Evolutionary conservation across 2,329 filamentous ascomycete genomes (phyloP).

Genomic region (Cladosporium phlei): DNA sequence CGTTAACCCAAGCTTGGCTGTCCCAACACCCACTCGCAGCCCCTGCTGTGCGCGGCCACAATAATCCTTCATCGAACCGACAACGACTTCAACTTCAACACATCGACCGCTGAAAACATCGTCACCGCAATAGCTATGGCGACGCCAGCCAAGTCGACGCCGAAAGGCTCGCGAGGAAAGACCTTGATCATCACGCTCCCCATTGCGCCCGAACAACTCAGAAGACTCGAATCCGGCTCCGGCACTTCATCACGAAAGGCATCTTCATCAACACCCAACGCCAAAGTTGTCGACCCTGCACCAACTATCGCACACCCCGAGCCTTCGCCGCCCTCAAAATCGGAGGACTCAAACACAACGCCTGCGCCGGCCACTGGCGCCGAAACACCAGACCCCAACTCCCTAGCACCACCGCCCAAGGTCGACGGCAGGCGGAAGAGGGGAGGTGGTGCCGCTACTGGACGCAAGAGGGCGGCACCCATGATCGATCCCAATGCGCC

Average conservation of each 20-base stretch:
- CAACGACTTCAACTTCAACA: neutral
- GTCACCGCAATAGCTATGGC: neutral
- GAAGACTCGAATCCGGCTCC: constrained; percentile 2
- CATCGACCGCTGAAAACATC: constrained; percentile 1
- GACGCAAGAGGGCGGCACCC: constrained; percentile 32
- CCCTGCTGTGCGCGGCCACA: neutral
- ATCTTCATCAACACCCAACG: neutral
- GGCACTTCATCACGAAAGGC: constrained; percentile 7
- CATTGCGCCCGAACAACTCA: constrained; percentile 10
- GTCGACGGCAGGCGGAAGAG: constrained; percentile 64
- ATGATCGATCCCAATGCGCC: constrained; percentile 45
- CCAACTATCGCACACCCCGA: constrained; percentile 11
- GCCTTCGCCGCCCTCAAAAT: constrained; percentile 26
- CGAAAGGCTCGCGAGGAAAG: constrained; percentile 13
- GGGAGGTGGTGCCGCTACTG: constrained; percentile 34
- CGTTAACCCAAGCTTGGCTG: constrained; percentile 5
- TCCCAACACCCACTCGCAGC: neutral
- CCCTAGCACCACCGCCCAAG: constrained; percentile 43
- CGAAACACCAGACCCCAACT: constrained; percentile 34
- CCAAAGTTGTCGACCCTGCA: neutral
- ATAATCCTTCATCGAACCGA: neutral
- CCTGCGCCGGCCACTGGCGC: constrained; percentile 30
- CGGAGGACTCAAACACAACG: constrained; percentile 41
- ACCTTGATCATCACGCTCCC: constrained; percentile 12
- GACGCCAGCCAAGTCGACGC: constrained; percentile 5